Conservation (phyloP, 2,329 filamentous ascomycete genomes). For the Scytalidium sp. region DNA sequence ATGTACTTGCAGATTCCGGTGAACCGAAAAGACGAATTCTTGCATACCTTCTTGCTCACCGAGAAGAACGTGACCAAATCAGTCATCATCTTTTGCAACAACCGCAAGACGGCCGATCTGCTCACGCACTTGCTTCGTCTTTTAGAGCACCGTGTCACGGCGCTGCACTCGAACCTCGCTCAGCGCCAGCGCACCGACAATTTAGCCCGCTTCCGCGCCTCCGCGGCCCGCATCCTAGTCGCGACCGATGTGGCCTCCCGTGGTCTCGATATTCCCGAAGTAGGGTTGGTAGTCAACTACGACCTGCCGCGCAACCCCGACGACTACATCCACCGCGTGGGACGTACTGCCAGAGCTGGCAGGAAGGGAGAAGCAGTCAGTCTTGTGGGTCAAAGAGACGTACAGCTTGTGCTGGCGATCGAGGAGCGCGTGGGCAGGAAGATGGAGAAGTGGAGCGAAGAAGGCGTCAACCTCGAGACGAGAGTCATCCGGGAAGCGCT, state of each 20-base stretch:
- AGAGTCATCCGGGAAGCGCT: slow-evolving; percentile 80
- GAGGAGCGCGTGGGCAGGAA: slow-evolving; percentile 76
- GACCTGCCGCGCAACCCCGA: slow-evolving; percentile 95
- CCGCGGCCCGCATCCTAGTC: slow-evolving; percentile 83
- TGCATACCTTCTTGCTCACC: slow-evolving; percentile 84
- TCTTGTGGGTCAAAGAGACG: slow-evolving; percentile 89
- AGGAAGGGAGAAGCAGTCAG: slow-evolving; percentile 79
- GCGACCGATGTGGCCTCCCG: slow-evolving; percentile 93
- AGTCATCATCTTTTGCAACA: slow-evolving; percentile 92
- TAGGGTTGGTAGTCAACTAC: slow-evolving; percentile 89
- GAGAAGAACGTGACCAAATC: slow-evolving; percentile 71
- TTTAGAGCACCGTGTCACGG: slow-evolving; percentile 85
- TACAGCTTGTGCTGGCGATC: slow-evolving; percentile 85
- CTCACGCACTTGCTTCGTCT: slow-evolving; percentile 84
- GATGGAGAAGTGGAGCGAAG: slow-evolving; percentile 83
- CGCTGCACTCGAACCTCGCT: slow-evolving; percentile 81
- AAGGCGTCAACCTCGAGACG: slow-evolving; percentile 91
- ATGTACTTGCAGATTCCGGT: slow-evolving; percentile 85
- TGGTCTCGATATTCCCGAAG: slow-evolving; percentile 92
- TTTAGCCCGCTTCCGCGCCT: slow-evolving; percentile 85
- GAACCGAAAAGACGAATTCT: slow-evolving; percentile 90
- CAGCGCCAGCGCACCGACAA: slow-evolving; percentile 86
- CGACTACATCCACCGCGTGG: slow-evolving; percentile 96
- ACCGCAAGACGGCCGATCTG: slow-evolving; percentile 82
- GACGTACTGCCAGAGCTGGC: slow-evolving; percentile 90